Conservation (phyloP, 495 filamentous ascomycete genomes). For the Xylaria scruposa region DNA sequence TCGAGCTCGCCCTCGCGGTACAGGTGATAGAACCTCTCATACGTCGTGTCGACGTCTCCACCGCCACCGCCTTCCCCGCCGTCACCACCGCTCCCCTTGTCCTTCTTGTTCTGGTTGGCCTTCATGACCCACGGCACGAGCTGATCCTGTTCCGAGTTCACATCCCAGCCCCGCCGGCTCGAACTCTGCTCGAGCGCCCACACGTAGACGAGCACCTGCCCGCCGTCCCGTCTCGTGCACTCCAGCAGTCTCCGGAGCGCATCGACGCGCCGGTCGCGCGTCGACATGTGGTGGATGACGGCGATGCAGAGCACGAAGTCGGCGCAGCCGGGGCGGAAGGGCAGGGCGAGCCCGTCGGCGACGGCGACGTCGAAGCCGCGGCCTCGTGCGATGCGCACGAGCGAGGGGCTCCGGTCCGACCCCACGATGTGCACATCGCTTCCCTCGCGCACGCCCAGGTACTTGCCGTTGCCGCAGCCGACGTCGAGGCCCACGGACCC, state of each 20-base stretch:
- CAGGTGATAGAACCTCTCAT: constrained; percentile 93
- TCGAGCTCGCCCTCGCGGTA: constrained; percentile 89
- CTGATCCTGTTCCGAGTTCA: constrained; percentile 81
- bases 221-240: constrained; percentile 61
- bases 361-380: constrained; percentile 65
- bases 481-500: constrained; percentile 90
- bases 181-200: constrained; percentile 94
- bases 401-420: constrained; percentile 82
- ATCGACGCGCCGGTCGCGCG: constrained; percentile 72
- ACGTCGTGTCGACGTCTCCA: constrained; percentile 57
- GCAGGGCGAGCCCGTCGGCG: constrained; percentile 73
- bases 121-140: constrained; percentile 95
- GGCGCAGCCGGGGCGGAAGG: constrained; percentile 71
- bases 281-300: constrained; percentile 93
- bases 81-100: constrained; percentile 26
- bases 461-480: constrained; percentile 97
- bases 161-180: constrained; percentile 91
- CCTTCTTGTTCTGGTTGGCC: constrained; percentile 44
- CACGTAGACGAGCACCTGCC: constrained; percentile 84
- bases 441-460: constrained; percentile 80
- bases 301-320: constrained; percentile 97
- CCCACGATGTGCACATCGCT: constrained; percentile 80
- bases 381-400: constrained; percentile 73
- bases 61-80: constrained; percentile 25
- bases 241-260: constrained; percentile 76